phyloP scores from a whole-genome alignment of 2,329 filamentous ascomycete species.

The Trichothecium sympodiale region DNA sequence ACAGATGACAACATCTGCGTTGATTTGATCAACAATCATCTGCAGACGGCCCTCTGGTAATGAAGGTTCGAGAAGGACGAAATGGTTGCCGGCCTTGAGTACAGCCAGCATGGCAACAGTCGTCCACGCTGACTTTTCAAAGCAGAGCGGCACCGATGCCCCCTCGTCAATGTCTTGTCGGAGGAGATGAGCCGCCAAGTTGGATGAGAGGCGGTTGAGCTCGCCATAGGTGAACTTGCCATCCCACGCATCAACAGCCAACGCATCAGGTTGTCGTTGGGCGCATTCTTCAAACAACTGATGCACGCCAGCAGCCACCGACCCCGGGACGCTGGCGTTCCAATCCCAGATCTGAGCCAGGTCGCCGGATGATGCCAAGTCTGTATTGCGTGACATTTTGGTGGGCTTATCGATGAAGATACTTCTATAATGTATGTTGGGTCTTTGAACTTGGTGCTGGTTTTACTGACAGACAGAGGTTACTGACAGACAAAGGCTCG shows the following conservation, averaged over 20 bases:
- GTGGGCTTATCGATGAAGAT: no score
- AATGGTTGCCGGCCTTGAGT: constrained; percentile 14
- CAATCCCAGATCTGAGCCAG: not conserved
- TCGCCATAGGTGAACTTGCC: constrained; percentile 16
- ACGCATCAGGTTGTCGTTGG: constrained; percentile 13
- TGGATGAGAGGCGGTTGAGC: constrained; percentile 10
- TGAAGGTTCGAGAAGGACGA: constrained; percentile 9
- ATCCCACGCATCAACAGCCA: constrained; percentile 32
- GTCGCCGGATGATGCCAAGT: no score
- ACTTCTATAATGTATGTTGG: no score
- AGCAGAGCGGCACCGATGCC: constrained; percentile 8
- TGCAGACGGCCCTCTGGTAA: constrained; percentile 3
- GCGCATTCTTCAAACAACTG: not conserved
- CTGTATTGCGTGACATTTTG: no score
- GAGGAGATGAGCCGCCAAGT: constrained; percentile 6
- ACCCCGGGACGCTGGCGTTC: not conserved
- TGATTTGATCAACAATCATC: constrained; percentile 1
- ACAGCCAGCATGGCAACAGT: constrained; percentile 14
- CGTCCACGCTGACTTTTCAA: constrained; percentile 13
- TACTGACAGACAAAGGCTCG: no score
- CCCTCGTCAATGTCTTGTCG: constrained; percentile 3
- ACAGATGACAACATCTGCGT: constrained; percentile 5
- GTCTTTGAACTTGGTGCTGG: no score
- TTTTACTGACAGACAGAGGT: no score
- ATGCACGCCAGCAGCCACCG: not conserved